phyloP scores from a whole-genome alignment of 2,329 filamentous ascomycete genomes.

The Aureobasidium sp. region DNA sequence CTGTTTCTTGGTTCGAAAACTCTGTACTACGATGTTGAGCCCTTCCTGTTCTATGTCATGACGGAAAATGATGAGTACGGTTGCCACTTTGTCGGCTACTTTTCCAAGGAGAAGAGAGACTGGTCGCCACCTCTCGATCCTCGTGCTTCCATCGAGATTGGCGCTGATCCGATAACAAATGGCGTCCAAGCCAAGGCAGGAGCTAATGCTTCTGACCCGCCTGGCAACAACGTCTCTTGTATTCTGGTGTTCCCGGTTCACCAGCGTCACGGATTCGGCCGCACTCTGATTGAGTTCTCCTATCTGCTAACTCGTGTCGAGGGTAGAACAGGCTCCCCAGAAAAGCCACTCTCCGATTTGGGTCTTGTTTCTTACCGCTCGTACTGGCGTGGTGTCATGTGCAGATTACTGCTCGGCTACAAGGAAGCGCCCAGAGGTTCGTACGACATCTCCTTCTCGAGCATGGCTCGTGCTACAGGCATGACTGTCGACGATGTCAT shows the following conservation, averaged over 20 bases:
- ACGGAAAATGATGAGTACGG: constrained; percentile 86
- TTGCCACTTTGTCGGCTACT: constrained; percentile 98
- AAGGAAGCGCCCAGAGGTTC: constrained; percentile 28
- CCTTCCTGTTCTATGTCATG: constrained; percentile 94
- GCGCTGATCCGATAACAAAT: constrained; percentile 14
- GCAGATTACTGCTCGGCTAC: constrained; percentile 66
- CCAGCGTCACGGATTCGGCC: constrained; percentile 92
- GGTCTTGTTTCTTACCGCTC: constrained; percentile 93
- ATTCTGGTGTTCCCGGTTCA: constrained; percentile 94
- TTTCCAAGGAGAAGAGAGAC: constrained; percentile 88
- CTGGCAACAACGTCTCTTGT: constrained; percentile 84
- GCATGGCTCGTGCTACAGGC: constrained; percentile 80
- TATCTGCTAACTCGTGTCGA: constrained; percentile 92
- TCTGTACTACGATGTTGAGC: constrained; percentile 94
- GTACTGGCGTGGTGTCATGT: constrained; percentile 88
- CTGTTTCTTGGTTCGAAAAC: constrained; percentile 98
- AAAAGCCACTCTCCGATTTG: constrained; percentile 97
- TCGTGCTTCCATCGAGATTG: constrained; percentile 21
- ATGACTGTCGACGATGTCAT: constrained; percentile 96
- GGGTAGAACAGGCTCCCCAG: constrained; percentile 86
- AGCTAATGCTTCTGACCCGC: constrained; percentile 15
- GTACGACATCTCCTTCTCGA: constrained; percentile 40
- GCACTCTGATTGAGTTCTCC: constrained; percentile 95
- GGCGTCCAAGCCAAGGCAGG: constrained; percentile 14
- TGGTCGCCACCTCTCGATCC: constrained; percentile 54